phyloP scores from a whole-genome alignment of 345 rosid species.

The Clarkia xantiana region DNA sequence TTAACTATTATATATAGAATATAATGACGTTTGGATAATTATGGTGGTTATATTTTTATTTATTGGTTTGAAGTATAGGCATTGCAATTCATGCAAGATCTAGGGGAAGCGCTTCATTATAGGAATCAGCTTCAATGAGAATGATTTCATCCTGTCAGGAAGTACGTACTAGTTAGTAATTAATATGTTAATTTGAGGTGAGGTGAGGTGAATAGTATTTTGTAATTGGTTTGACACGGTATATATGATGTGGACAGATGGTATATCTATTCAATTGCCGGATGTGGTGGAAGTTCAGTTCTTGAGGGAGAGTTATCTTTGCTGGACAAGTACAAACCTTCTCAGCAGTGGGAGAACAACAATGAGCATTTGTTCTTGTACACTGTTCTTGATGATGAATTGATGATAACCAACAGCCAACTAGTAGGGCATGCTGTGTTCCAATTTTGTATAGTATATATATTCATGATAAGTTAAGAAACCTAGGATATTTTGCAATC shows the following conservation, averaged over 20 bases:
- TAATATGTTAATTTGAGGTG: not conserved
- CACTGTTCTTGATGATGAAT: conserved; percentile 24
- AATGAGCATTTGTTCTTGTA: conserved; percentile 65
- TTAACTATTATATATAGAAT: not conserved
- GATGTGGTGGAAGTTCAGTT: conserved; percentile 48
- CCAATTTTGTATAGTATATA: too few species aligned
- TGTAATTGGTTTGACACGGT: too few species aligned
- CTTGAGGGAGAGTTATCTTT: conserved; percentile 50
- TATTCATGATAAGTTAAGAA: too few species aligned
- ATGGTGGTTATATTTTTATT: too few species aligned
- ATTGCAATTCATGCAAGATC: conserved; percentile 50
- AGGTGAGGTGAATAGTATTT: too few species aligned
- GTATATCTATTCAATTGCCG: too few species aligned
- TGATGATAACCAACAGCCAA: conserved; percentile 1
- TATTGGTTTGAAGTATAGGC: conserved; percentile 30
- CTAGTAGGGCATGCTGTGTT: conserved; percentile 53
- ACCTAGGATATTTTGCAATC: too few species aligned
- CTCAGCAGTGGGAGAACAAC: conserved; percentile 62
- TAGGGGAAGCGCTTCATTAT: conserved; percentile 64
- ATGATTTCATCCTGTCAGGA: conserved; percentile 58
- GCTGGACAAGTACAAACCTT: conserved; percentile 60
- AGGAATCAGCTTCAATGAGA: conserved; percentile 84
- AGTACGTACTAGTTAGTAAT: conserved; percentile 24
- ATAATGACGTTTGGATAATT: too few species aligned
- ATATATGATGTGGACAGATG: too few species aligned